phyloP scores from a whole-genome alignment of 2,329 filamentous ascomycete species.

The Trichoderma afroharzianum region DNA sequence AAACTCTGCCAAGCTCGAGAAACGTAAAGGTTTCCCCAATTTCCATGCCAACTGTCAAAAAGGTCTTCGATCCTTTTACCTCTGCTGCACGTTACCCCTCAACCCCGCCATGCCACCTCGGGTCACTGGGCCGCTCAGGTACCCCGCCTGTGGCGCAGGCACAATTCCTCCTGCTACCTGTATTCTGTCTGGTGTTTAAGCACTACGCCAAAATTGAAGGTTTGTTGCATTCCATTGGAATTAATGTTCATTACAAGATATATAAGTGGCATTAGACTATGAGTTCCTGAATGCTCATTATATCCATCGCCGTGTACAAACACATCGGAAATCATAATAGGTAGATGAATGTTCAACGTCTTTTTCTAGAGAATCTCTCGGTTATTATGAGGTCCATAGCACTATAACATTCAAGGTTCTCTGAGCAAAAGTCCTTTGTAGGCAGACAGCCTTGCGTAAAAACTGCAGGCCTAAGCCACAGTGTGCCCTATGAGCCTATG shows the following conservation, averaged over 20 bases:
- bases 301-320: neutral
- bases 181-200: neutral
- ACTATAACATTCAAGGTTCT: neutral
- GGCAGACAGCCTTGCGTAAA: neutral
- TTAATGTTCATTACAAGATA: neutral
- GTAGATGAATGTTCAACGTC: neutral
- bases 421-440: neutral
- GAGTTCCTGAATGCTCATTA: neutral
- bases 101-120: constrained; percentile 17
- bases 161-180: neutral
- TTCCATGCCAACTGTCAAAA: neutral
- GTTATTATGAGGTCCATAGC: neutral
- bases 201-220: neutral
- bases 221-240: neutral
- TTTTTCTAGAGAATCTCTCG: neutral
- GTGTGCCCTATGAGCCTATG: neutral
- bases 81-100: constrained; percentile 8
- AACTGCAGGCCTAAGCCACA: neutral
- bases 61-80: neutral
- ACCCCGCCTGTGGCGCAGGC: constrained; percentile 19
- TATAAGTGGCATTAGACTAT: neutral
- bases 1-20: neutral
- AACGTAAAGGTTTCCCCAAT: neutral
- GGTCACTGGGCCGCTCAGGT: neutral
- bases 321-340: neutral